Evolutionary conservation across 495 filamentous ascomycete species (phyloP).

Genomic region (Stereocaulon alpinum): DNA sequence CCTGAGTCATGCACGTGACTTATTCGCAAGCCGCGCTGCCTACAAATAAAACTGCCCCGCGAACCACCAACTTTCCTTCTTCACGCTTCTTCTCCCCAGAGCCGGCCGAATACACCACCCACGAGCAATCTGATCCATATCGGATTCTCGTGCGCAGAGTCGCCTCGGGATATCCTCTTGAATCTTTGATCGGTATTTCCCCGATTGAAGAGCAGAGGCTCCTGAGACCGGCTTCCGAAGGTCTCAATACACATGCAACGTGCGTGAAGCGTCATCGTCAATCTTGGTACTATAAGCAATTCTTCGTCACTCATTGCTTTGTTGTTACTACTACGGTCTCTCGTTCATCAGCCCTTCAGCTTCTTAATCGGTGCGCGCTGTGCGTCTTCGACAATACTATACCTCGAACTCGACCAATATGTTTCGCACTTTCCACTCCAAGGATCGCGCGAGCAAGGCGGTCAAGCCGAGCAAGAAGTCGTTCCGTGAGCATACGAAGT

Average conservation of each 20-base stretch:
- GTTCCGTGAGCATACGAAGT: constrained; percentile 60
- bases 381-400: constrained; percentile 14
- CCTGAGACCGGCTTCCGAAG: constrained; percentile 22
- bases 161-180: constrained; percentile 19
- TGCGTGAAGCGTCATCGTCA: constrained; percentile 24
- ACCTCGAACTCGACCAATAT: constrained; percentile 42
- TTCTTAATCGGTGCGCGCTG: constrained; percentile 20
- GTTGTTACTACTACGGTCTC: constrained; percentile 20
- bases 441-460: constrained; percentile 69
- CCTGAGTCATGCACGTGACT: constrained; percentile 7
- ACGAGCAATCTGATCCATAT: constrained; percentile 19
- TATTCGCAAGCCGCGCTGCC: constrained; percentile 2
- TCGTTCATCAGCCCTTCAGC: constrained; percentile 26
- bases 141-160: constrained; percentile 25
- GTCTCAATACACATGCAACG: constrained; percentile 23
- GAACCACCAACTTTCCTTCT: constrained; percentile 10
- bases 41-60: constrained; percentile 8
- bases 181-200: constrained; percentile 19
- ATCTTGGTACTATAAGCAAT: constrained; percentile 2
- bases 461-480: constrained; percentile 62
- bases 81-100: constrained; percentile 20
- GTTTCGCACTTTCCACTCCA: constrained; percentile 74
- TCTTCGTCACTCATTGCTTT: constrained; percentile 20
- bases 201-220: constrained; percentile 21
- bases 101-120: constrained; percentile 22